phyloP scores from a whole-genome alignment of 257 asterid species.

The Apocynum venetum region DNA sequence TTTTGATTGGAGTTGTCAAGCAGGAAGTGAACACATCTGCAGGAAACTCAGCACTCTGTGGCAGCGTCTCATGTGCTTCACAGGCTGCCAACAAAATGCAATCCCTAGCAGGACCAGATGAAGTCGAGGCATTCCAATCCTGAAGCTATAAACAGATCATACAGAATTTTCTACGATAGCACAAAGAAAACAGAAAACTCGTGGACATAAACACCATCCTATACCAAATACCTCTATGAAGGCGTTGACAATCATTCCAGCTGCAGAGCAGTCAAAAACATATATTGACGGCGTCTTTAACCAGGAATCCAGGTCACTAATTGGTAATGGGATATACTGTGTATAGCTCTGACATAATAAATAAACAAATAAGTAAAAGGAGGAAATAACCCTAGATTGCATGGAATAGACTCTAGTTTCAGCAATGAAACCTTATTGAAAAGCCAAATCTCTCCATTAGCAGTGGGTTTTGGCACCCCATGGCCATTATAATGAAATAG shows the following conservation, averaged over 20 bases:
- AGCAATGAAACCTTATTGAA: slow-evolving; percentile 69
- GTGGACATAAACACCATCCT: slow-evolving; percentile 1
- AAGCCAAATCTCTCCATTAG: slow-evolving; percentile 95
- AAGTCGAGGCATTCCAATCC: slow-evolving; percentile 61
- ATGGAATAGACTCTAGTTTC: slow-evolving; percentile 9
- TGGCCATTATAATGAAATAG: slow-evolving; percentile 97
- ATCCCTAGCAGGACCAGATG: slow-evolving; percentile 47
- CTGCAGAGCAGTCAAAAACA: slow-evolving; percentile 99
- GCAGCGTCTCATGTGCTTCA: slow-evolving; percentile 78
- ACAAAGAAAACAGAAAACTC: background rate
- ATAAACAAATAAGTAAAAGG: slow-evolving; percentile 30
- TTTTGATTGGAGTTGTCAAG: slow-evolving; percentile 93
- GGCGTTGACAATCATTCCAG: slow-evolving; percentile 87
- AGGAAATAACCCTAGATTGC: slow-evolving; percentile 7
- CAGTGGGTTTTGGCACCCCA: slow-evolving; percentile 99
- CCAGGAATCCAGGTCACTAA: slow-evolving; percentile 94
- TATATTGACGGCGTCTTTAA: slow-evolving; percentile 93
- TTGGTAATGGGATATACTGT: slow-evolving; percentile 90
- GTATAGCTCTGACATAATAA: slow-evolving; percentile 70
- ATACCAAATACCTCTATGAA: slow-evolving; percentile 58
- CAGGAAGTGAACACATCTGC: slow-evolving; percentile 98
- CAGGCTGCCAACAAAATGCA: slow-evolving; percentile 96
- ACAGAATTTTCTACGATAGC: background rate
- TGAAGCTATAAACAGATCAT: slow-evolving; percentile 54
- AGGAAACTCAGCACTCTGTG: slow-evolving; percentile 95